Conservation (phyloP, 2,329 filamentous ascomycete genomes). For the Trichoderma guizhouense region DNA sequence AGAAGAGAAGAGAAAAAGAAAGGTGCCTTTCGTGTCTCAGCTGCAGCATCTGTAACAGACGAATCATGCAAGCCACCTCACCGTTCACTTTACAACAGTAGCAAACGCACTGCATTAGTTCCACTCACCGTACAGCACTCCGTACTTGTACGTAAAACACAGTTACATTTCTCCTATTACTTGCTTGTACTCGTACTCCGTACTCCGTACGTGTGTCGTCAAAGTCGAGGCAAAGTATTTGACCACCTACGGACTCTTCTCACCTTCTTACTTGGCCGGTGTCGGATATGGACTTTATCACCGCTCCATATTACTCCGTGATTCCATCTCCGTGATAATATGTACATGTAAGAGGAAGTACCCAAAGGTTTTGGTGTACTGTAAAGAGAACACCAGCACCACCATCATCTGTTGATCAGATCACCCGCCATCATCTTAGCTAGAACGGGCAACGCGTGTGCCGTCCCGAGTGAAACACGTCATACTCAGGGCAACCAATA, state of each 20-base stretch:
- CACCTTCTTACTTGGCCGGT: not conserved
- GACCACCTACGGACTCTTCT: not conserved
- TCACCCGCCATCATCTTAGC: slow-evolving; percentile 7
- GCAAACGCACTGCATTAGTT: not conserved
- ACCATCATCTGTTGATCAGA: slow-evolving; percentile 10
- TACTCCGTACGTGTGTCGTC: not conserved
- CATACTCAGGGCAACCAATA: not conserved
- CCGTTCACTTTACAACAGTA: not conserved
- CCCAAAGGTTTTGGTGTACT: not conserved
- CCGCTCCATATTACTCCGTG: not conserved
- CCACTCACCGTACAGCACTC: not conserved
- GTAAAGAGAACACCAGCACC: not conserved
- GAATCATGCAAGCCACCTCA: slow-evolving; percentile 12
- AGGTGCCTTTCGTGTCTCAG: not conserved
- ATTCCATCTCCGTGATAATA: not conserved
- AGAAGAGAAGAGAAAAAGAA: not conserved
- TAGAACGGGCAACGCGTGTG: not conserved
- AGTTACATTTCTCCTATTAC: not conserved
- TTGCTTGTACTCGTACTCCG: not conserved
- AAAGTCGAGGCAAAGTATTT: not conserved
- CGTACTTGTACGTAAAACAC: not conserved
- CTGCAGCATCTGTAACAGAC: slow-evolving; percentile 12
- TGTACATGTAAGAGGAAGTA: not conserved
- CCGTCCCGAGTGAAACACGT: not conserved
- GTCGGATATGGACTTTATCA: not conserved